Base-by-base conservation (phyloP, 2,329 filamentous ascomycete genomes). In the Myotisia sp. region DNA sequence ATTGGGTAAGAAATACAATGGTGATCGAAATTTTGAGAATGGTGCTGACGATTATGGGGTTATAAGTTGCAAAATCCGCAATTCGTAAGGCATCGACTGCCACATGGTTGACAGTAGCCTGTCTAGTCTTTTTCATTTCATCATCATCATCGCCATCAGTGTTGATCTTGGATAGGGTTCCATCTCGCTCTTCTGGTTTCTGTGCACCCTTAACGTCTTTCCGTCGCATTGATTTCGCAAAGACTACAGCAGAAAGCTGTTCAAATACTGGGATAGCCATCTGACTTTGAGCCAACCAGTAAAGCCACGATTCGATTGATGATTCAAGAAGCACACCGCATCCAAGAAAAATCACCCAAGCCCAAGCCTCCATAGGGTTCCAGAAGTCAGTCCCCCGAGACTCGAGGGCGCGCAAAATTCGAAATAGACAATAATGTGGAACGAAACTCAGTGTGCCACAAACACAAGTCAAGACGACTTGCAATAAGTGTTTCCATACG, bases 61-160 rank as follows among this genome's bases (percentile, higher is more conserved):
- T 76, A 48, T 67, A 79, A 3, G 70, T 62, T n/a, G 65, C 63
- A 48, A 84, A 83, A 35, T 80, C 72, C 0, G 76, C 63, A 26
- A 87, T 65, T 24, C 79, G 71, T 42, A 74, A 72, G 5, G 72
- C 64, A 52, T 87, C 81, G 7, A 86, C 74, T n/a, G 78, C 79
- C 29, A 86, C 75, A 22, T 85, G 63, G 51, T 86, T 87, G 37
- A 86, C 75, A 3, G 78, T 79, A 36, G 70, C 75, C 54, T 87
- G 81, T 41, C 68, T 65, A 17, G 70, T 69, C 54, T 76, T 70
- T 43, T 74, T 63, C 3, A 63, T 62, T 2, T 60, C 60, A 0
- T 62, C 59, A 5, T 60, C 53, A 7, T 56, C 50, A 1, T 56
- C 52, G 3, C 48, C 40, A 14, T 38, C 7, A 33, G 42, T 39